A percentile compares a stretch with the other conserved stretches of the same genome.
These are phyloP conservation scores for Saposhnikovia divaricata DNA, from an alignment of 129 eudicot species.

Conservation along the genomic window DNA sequence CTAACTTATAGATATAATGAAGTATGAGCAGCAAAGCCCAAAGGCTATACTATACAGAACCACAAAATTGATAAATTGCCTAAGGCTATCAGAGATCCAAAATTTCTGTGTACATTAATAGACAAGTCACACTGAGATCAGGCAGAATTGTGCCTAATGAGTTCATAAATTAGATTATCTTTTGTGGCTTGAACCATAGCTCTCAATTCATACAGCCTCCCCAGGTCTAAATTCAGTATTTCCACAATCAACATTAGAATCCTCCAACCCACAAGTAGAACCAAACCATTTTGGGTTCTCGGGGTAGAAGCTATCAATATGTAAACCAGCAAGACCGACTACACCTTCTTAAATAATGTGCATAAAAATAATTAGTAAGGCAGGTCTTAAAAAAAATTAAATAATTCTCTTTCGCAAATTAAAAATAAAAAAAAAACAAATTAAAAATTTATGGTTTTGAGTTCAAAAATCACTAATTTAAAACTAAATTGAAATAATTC, in stretches of 20 bases:
- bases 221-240: slow-evolving; percentile 60
- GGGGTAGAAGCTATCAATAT: slow-evolving; percentile 77
- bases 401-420: too few relatives aligned
- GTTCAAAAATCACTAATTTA: too few relatives aligned
- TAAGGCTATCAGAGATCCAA: slow-evolving; percentile 29
- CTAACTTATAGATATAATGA: slow-evolving; percentile 33
- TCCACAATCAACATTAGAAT: too few relatives aligned
- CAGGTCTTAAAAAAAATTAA: too few relatives aligned
- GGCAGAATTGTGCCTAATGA: slow-evolving; percentile 28
- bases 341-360: slow-evolving; percentile 52
- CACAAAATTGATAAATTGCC: slow-evolving; percentile 30
- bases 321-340: slow-evolving; percentile 69
- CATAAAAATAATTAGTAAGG: too few relatives aligned
- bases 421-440: too few relatives aligned
- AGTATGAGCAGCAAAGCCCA: slow-evolving; percentile 66
- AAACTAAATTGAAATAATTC: too few relatives aligned
- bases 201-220: slow-evolving; percentile 51
- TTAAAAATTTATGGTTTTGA: too few relatives aligned
- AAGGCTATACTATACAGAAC: slow-evolving; percentile 47
- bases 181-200: slow-evolving; percentile 28
- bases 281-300: slow-evolving; percentile 91
- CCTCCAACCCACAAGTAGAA: slow-evolving; percentile 76
- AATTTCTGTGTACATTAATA: slow-evolving; percentile 56
- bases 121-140: slow-evolving; percentile 37
- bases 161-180: slow-evolving; percentile 15